Conservation (phyloP, 495 filamentous ascomycete species). For the Penicillium turbatum region DNA sequence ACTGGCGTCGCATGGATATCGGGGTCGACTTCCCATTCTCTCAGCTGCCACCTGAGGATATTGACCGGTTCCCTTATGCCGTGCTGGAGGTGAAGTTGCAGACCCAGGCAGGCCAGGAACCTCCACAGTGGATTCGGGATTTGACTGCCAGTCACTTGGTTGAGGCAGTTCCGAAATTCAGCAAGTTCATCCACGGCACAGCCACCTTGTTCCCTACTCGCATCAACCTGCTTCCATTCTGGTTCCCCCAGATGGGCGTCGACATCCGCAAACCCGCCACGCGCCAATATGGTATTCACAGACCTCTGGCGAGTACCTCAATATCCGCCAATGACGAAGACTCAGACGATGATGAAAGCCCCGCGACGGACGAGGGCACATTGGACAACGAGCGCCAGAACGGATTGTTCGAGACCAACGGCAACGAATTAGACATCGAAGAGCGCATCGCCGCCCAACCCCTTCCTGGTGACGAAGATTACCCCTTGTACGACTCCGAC, state of each 20-base stretch:
- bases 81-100: slow-evolving; percentile 97
- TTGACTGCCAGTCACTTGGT: slow-evolving; percentile 90
- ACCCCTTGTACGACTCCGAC: slow-evolving; percentile 89
- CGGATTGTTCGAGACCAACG: slow-evolving; percentile 38
- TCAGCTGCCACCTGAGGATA: slow-evolving; percentile 77
- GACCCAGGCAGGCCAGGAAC: slow-evolving; percentile 94
- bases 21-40: slow-evolving; percentile 94
- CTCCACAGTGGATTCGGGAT: slow-evolving; percentile 92
- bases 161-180: slow-evolving; percentile 97
- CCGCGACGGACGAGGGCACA: slow-evolving; percentile 4
- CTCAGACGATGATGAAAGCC: slow-evolving; percentile 55
- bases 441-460: slow-evolving; percentile 65
- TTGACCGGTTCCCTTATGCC: slow-evolving; percentile 92
- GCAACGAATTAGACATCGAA: slow-evolving; percentile 66
- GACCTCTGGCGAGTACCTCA: slow-evolving; percentile 67
- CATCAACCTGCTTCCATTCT: slow-evolving; percentile 90
- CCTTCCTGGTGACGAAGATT: slow-evolving; percentile 59
- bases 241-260: slow-evolving; percentile 96
- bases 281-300: slow-evolving; percentile 82
- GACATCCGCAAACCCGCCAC: slow-evolving; percentile 92
- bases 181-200: slow-evolving; percentile 96
- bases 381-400: slow-evolving; percentile 14
- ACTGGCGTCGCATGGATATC: slow-evolving; percentile 97
- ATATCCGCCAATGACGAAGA: slow-evolving; percentile 72
- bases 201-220: slow-evolving; percentile 80